A percentile compares a stretch with the other conserved stretches of the same genome.
phyloP scores from a whole-genome alignment of 306 rosid genomes.

The Rosa multiflora region DNA sequence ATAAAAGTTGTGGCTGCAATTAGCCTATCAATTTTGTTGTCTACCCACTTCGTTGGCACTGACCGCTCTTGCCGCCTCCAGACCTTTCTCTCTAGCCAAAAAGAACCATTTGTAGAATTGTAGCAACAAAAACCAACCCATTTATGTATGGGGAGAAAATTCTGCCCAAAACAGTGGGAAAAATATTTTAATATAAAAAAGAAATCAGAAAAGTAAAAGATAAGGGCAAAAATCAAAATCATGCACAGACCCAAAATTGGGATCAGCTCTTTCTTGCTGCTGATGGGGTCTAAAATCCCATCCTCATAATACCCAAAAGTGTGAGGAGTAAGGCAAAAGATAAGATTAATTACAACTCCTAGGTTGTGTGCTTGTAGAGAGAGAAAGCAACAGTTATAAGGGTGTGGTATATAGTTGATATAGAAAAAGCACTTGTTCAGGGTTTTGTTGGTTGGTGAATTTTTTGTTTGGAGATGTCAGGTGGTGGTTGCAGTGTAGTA shows the following conservation, averaged over 20 bases:
- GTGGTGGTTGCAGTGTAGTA: slow-evolving; percentile 94
- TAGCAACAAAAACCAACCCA: slow-evolving; percentile 40
- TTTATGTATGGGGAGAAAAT: slow-evolving; percentile 15
- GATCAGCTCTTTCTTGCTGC: slow-evolving; percentile 23
- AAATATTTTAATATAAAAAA: neutral
- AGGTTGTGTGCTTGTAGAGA: slow-evolving; percentile 9
- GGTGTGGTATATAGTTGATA: slow-evolving; percentile 29
- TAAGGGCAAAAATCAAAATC: slow-evolving; percentile 18
- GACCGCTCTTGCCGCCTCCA: slow-evolving; percentile 24
- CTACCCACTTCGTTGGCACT: slow-evolving; percentile 29
- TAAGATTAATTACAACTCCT: slow-evolving; percentile 28
- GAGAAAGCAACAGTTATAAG: slow-evolving; percentile 7
- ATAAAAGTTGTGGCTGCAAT: slow-evolving; percentile 64
- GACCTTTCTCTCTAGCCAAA: slow-evolving; percentile 26
- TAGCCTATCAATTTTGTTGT: slow-evolving; percentile 54
- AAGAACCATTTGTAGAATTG: slow-evolving; percentile 35
- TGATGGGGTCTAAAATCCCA: slow-evolving; percentile 29
- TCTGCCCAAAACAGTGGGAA: slow-evolving; percentile 25
- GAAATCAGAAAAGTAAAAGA: slow-evolving; percentile 25
- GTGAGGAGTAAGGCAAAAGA: slow-evolving; percentile 11
- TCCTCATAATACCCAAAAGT: slow-evolving; percentile 21
- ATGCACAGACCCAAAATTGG: slow-evolving; percentile 24
- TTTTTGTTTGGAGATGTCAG: slow-evolving; percentile 52
- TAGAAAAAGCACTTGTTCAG: slow-evolving; percentile 17
- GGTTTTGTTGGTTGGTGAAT: slow-evolving; percentile 25